Conservation (phyloP, 768 basidiomycete species). For the Boletus tomentosulus region DNA sequence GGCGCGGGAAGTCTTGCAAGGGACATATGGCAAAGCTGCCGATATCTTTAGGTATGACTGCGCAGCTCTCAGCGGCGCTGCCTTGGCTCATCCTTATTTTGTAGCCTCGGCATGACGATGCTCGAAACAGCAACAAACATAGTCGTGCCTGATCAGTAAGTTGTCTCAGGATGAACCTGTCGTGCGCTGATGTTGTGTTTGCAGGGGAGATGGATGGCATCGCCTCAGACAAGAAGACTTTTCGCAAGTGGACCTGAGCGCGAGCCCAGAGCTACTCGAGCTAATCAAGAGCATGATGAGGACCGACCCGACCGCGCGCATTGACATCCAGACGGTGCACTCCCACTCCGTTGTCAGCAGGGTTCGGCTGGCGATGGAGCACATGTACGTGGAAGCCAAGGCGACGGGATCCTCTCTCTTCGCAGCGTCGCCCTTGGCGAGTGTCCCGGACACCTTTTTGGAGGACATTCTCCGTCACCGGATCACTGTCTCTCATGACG, state of each 20-base stretch:
- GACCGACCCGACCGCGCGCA: conserved; percentile 57
- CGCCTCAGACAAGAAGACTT: conserved; percentile 89
- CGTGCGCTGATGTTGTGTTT: conserved; percentile 18
- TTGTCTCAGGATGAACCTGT: conserved; percentile 1
- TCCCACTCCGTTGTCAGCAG: conserved; percentile 61
- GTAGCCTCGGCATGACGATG: conserved; percentile 91
- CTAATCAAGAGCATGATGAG: conserved; percentile 79
- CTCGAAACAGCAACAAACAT: conserved; percentile 95
- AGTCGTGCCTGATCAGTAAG: conserved; percentile 94
- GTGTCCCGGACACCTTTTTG: conserved; percentile 60
- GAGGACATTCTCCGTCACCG: conserved; percentile 50
- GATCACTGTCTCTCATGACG: conserved; percentile 2
- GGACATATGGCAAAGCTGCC: conserved; percentile 86
- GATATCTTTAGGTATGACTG: conserved; percentile 90
- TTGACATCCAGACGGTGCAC: conserved; percentile 53
- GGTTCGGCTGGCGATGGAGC: conserved; percentile 62
- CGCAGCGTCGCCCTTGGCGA: conserved; percentile 58
- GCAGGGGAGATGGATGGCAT: conserved; percentile 92
- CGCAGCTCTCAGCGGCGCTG: neutral
- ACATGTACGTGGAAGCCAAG: conserved; percentile 34
- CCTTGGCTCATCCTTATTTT: conserved; percentile 15
- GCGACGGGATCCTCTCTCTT: conserved; percentile 42
- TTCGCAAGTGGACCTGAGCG: conserved; percentile 70
- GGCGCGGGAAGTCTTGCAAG: conserved; percentile 92
- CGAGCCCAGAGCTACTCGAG: conserved; percentile 59